Evolutionary conservation across 768 basidiomycete species (phyloP).

Genomic region (Boletus bicolor): DNA sequence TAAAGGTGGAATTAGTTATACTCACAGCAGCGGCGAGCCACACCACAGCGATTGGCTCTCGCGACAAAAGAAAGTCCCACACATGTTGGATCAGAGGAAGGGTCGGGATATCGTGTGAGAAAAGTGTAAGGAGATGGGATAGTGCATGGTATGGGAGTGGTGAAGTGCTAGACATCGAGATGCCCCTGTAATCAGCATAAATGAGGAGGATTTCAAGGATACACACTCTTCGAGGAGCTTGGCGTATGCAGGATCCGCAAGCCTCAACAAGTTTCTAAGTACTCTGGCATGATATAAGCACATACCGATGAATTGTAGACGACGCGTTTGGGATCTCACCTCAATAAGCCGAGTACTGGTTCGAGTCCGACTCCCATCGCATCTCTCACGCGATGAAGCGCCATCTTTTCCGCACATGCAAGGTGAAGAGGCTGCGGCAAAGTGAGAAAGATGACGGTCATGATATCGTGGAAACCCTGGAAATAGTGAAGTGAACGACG

Average conservation of each 20-base stretch:
- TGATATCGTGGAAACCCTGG: slow-evolving; percentile 91
- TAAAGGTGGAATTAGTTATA: slow-evolving; percentile 8
- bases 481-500: slow-evolving; percentile 79
- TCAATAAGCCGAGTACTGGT: slow-evolving; percentile 76
- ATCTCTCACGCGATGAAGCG: slow-evolving; percentile 57
- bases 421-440: slow-evolving; percentile 59
- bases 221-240: slow-evolving; percentile 64
- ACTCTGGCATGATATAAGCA: slow-evolving; percentile 42
- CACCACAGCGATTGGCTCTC: slow-evolving; percentile 77
- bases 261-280: slow-evolving; percentile 66
- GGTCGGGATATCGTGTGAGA: slow-evolving; percentile 89
- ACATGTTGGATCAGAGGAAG: slow-evolving; percentile 87
- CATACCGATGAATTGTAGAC: neutral
- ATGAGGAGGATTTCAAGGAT: neutral
- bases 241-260: slow-evolving; percentile 69
- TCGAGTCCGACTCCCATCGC: slow-evolving; percentile 85
- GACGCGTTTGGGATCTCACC: slow-evolving; percentile 37
- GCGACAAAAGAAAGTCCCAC: slow-evolving; percentile 83
- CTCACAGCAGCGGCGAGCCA: slow-evolving; percentile 83
- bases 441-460: slow-evolving; percentile 78
- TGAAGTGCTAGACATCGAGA: slow-evolving; percentile 46
- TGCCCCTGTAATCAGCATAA: neutral
- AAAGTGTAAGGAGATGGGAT: slow-evolving; percentile 85
- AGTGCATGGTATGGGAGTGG: slow-evolving; percentile 88
- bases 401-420: slow-evolving; percentile 43